phyloP scores from a whole-genome alignment of 176 grass and related monocot species.

The Carex littledalei region DNA sequence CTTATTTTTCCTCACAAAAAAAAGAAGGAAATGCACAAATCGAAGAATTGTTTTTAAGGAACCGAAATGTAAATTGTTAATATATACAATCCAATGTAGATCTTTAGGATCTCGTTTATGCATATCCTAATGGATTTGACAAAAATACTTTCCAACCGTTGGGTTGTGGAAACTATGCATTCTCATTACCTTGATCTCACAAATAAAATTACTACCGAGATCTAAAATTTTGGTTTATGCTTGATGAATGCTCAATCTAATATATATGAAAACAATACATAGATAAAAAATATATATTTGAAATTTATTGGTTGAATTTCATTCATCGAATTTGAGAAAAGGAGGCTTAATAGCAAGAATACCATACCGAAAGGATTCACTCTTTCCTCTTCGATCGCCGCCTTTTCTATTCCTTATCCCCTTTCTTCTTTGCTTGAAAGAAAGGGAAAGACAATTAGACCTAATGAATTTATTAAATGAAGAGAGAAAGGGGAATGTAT shows the following conservation, averaged over 20 bases:
- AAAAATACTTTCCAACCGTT: background rate
- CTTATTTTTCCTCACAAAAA: no score
- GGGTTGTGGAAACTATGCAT: background rate
- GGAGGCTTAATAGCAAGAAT: background rate
- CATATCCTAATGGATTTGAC: background rate
- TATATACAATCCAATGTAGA: background rate
- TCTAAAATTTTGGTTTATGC: background rate
- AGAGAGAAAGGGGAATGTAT: background rate
- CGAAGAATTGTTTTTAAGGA: background rate
- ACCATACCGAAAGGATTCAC: background rate
- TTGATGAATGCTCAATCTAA: background rate
- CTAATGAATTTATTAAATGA: slow-evolving; percentile 6
- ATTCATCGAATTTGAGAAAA: background rate
- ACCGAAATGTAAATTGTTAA: background rate
- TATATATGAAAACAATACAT: background rate
- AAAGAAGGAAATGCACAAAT: background rate
- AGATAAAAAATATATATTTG: background rate
- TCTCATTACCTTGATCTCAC: background rate
- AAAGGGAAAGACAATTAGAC: background rate
- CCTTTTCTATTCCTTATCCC: background rate
- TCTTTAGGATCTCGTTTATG: background rate
- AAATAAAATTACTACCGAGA: background rate
- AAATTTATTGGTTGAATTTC: background rate
- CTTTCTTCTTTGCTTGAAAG: slow-evolving; percentile 5
- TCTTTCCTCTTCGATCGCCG: background rate